Conservation (phyloP, 345 rosid species). For the Cardamine resedifolia region DNA sequence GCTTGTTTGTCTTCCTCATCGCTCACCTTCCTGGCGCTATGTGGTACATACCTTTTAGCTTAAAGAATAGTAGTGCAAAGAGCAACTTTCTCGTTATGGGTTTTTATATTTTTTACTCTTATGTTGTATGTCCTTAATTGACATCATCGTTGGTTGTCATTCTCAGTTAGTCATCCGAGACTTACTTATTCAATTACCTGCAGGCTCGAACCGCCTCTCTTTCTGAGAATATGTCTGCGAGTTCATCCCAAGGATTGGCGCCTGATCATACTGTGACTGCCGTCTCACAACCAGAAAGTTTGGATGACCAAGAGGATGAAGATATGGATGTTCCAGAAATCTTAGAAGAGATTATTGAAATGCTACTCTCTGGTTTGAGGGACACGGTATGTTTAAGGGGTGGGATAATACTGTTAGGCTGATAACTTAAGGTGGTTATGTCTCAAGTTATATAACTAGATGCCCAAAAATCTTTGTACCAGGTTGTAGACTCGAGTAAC, state of each 20-base stretch:
- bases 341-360: slow-evolving; percentile 86
- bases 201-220: slow-evolving; percentile 69
- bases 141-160: slow-evolving; percentile 17
- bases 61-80: slow-evolving; percentile 6
- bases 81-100: slow-evolving; percentile 17
- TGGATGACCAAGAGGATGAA: slow-evolving; percentile 51
- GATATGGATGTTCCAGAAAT: slow-evolving; percentile 87
- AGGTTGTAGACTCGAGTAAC: slow-evolving; percentile 1
- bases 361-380: slow-evolving; percentile 80
- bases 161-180: slow-evolving; percentile 15
- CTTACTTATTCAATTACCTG: slow-evolving; percentile 30
- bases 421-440: slow-evolving; percentile 9
- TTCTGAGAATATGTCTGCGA: slow-evolving; percentile 54
- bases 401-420: slow-evolving; percentile 37
- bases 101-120: neutral
- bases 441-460: slow-evolving; percentile 17
- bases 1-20: slow-evolving; percentile 82
- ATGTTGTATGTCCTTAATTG: neutral
- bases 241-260: slow-evolving; percentile 44
- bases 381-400: slow-evolving; percentile 72
- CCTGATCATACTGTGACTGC: slow-evolving; percentile 34
- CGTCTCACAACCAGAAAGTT: slow-evolving; percentile 40
- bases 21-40: slow-evolving; percentile 78
- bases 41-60: slow-evolving; percentile 55
- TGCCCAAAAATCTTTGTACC: slow-evolving; percentile 1